These are phyloP conservation scores for Umbelopsis sp. DNA, from an alignment of 192 early-diverging fungal species.

Conservation along the genomic window DNA sequence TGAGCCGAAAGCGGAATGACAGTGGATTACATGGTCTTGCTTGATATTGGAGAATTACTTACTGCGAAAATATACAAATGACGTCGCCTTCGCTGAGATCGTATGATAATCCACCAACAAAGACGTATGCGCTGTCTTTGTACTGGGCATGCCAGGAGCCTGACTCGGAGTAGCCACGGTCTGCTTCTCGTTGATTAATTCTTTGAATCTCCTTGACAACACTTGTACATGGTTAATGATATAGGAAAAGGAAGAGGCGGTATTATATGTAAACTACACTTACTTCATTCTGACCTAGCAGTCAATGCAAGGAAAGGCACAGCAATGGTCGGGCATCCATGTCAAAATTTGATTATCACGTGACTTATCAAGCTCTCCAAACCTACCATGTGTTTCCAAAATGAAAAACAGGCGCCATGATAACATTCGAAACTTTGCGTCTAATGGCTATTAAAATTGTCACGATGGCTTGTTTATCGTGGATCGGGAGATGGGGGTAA, in stretches of 20 bases:
- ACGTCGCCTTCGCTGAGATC: constrained; percentile 93
- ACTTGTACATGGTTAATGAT: constrained; percentile 39
- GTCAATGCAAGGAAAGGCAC: not conserved
- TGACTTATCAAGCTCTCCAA: too few species aligned
- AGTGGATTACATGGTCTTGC: too few species aligned
- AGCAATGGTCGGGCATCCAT: too few species aligned
- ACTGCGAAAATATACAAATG: constrained; percentile 93
- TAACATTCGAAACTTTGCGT: too few species aligned
- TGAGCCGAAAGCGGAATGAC: too few species aligned
- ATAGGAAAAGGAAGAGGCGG: not conserved
- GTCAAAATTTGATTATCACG: too few species aligned
- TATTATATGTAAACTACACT: not conserved
- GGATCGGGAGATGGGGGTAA: too few species aligned
- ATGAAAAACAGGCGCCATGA: too few species aligned
- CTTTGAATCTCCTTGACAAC: constrained; percentile 84
- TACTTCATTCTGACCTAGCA: constrained; percentile 15
- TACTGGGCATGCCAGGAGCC: constrained; percentile 92
- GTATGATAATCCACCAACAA: constrained; percentile 80
- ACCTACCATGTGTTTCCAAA: too few species aligned
- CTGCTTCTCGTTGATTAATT: constrained; percentile 75
- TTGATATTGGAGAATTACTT: constrained; percentile 9
- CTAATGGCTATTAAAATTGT: too few species aligned
- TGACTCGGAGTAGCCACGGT: constrained; percentile 49
- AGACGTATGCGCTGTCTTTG: constrained; percentile 89
- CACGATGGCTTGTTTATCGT: too few species aligned